Conservation (phyloP, 2,329 filamentous ascomycete species). For the Massarina eburnea region DNA sequence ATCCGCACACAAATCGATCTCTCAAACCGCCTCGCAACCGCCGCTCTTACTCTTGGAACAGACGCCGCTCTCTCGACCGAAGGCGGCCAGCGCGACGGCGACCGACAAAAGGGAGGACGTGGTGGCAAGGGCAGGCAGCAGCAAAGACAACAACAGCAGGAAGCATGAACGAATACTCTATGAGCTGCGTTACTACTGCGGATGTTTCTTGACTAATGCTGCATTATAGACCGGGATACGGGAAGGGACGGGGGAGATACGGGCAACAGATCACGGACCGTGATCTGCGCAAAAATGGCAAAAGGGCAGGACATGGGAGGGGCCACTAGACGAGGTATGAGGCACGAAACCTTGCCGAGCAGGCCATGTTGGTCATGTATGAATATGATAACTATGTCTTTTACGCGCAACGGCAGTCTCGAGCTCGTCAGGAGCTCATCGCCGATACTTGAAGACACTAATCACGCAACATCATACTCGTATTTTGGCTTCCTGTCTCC, state of each 20-base stretch:
- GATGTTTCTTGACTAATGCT: slow-evolving; percentile 6
- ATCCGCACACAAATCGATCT: slow-evolving; percentile 98
- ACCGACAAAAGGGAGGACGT: slow-evolving; percentile 32
- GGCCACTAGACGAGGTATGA: background rate
- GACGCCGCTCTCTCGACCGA: slow-evolving; percentile 41
- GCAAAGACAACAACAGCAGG: slow-evolving; percentile 30
- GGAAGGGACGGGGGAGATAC: background rate
- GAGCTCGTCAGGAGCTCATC: background rate
- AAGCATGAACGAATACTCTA: slow-evolving; percentile 27
- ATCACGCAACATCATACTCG: background rate
- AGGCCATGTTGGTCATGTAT: background rate
- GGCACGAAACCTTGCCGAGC: background rate
- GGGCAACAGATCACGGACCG: background rate
- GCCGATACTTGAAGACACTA: background rate
- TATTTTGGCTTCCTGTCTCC: background rate
- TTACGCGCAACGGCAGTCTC: background rate
- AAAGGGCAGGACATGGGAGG: background rate
- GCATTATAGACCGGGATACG: slow-evolving; percentile 1
- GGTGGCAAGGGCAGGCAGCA: slow-evolving; percentile 37
- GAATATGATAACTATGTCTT: background rate
- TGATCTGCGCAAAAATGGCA: background rate
- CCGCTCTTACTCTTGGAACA: slow-evolving; percentile 52
- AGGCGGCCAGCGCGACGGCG: slow-evolving; percentile 36
- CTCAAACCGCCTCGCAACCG: slow-evolving; percentile 83
- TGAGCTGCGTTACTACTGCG: background rate